phyloP scores from a whole-genome alignment of 768 basidiomycete species.

The Phlebiopsis gigantea region DNA sequence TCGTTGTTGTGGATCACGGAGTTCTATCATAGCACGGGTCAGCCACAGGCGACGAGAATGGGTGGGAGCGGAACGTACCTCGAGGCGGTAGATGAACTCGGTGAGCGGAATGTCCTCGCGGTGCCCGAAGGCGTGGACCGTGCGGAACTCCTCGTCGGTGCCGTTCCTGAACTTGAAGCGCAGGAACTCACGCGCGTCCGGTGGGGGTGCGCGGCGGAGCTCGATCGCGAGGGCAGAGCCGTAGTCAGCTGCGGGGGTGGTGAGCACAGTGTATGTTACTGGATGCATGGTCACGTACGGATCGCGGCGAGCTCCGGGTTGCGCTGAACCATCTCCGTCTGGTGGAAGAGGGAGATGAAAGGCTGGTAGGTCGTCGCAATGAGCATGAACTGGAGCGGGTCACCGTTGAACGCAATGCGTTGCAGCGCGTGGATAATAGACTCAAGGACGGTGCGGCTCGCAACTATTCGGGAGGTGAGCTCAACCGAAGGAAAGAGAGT shows the following conservation, averaged over 20 bases:
- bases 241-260: slow-evolving; percentile 51
- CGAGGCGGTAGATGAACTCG: slow-evolving; percentile 78
- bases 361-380: slow-evolving; percentile 85
- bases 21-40: slow-evolving; percentile 26
- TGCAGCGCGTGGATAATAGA: slow-evolving; percentile 68
- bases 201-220: slow-evolving; percentile 68
- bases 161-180: slow-evolving; percentile 87
- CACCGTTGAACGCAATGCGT: slow-evolving; percentile 72
- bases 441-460: slow-evolving; percentile 74
- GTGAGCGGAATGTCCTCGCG: slow-evolving; percentile 74
- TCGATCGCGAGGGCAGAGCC: slow-evolving; percentile 74
- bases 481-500: background rate
- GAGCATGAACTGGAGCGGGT: slow-evolving; percentile 74
- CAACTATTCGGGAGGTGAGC: too few relatives aligned
- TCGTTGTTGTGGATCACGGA: slow-evolving; percentile 39
- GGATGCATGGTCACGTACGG: slow-evolving; percentile 35
- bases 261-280: background rate
- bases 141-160: slow-evolving; percentile 55
- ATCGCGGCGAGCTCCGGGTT: slow-evolving; percentile 58
- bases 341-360: slow-evolving; percentile 83
- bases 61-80: slow-evolving; percentile 39
- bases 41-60: background rate
- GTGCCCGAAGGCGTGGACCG: slow-evolving; percentile 71
- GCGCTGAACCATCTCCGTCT: slow-evolving; percentile 55
- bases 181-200: slow-evolving; percentile 75